Percentiles rank a stretch among this genome's conserved stretches.
These are phyloP conservation scores for Pelargonium australe DNA, from an alignment of 441 rosid species.

Conservation along the genomic window DNA sequence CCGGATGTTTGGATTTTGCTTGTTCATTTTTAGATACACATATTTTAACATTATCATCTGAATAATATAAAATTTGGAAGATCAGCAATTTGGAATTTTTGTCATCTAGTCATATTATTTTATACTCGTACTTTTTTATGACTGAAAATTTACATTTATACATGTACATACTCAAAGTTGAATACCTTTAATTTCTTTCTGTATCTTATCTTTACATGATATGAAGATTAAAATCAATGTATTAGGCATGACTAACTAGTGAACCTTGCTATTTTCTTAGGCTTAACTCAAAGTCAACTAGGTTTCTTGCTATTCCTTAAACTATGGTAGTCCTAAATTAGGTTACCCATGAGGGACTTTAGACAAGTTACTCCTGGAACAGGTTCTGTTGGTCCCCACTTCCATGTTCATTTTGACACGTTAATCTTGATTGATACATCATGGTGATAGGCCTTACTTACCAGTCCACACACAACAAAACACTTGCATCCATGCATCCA, in stretches of 20 bases:
- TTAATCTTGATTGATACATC: constrained; percentile 7
- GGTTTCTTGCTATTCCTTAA: constrained; percentile 34
- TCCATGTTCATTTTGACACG: constrained; percentile 10
- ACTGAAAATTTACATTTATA: background rate
- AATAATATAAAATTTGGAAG: background rate
- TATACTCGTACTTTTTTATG: background rate
- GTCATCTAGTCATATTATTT: background rate
- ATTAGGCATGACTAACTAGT: constrained; percentile 1
- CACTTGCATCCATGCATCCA: background rate
- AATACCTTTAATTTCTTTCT: background rate
- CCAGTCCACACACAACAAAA: constrained; percentile 4
- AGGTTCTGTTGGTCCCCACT: constrained; percentile 31
- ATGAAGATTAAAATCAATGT: background rate
- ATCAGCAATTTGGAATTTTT: constrained; percentile 2
- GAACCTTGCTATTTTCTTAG: constrained; percentile 9
- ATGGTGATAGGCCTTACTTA: background rate
- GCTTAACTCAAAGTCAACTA: constrained; percentile 27
- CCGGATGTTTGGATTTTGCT: background rate
- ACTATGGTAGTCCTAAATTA: constrained; percentile 39
- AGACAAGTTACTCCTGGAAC: constrained; percentile 26
- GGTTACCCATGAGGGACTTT: constrained; percentile 51
- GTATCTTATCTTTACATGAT: background rate
- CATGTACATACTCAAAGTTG: background rate
- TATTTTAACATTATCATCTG: background rate
- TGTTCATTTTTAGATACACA: background rate